Percentiles rank a stretch among this genome's conserved stretches.
Conservation (phyloP, 192 early-diverging fungal genomes). For the Coemansia guatemalensis region DNA sequence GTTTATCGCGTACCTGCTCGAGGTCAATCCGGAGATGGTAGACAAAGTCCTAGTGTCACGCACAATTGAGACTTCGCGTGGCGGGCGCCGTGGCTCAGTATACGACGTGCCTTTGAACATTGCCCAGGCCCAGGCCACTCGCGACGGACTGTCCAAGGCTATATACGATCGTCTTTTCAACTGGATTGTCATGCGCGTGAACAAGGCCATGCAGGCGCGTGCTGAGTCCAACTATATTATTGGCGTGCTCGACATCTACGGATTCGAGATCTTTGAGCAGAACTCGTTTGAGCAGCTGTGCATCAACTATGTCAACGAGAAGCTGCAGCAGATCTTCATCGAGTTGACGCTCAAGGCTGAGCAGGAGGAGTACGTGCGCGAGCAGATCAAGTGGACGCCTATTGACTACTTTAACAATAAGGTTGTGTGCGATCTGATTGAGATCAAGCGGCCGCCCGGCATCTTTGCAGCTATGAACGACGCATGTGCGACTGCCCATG, state of each 20-base stretch:
- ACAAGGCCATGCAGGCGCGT: conserved; percentile 75
- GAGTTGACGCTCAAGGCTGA: conserved; percentile 97
- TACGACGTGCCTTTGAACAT: conserved; percentile 89
- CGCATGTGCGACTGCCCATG: conserved; percentile 96
- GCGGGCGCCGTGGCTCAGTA: conserved; percentile 69
- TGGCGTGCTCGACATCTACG: conserved; percentile 98
- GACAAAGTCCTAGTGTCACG: conserved; percentile 67
- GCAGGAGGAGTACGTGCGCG: conserved; percentile 96
- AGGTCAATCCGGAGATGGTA: conserved; percentile 59
- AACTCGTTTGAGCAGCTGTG: conserved; percentile 99
- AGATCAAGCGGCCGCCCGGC: conserved; percentile 94
- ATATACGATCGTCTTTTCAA: conserved; percentile 95
- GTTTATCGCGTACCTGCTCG: conserved; percentile 74
- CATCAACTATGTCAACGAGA: conserved; percentile 99
- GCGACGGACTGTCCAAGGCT: conserved; percentile 93
- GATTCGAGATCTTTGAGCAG: conserved; percentile 97
- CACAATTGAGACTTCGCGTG: conserved; percentile 73
- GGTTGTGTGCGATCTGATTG: conserved; percentile 97
- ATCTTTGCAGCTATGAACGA: conserved; percentile 93
- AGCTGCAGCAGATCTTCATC: conserved; percentile 99
- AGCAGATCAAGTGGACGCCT: conserved; percentile 98
- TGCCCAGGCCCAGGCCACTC: conserved; percentile 83
- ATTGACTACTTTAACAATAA: conserved; percentile 99
- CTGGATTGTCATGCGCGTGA: conserved; percentile 96
- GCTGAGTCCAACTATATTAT: conserved; percentile 72